Evolutionary conservation across 108 stramenopile genomes (phyloP).

Genomic region (Skeletonema tropicum): DNA sequence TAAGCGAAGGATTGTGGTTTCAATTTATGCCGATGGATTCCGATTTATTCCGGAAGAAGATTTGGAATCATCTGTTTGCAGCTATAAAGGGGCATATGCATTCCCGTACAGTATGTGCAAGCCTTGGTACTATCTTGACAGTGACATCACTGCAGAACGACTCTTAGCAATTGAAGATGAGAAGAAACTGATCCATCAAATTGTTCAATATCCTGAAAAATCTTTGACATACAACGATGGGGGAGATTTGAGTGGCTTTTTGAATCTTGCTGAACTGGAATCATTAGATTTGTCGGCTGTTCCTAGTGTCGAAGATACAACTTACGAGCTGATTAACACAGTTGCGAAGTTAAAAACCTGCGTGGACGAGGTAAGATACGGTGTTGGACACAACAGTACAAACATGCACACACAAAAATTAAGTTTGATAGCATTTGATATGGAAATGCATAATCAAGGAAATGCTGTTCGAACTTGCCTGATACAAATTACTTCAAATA

Average conservation of each 20-base stretch:
- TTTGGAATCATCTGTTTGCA: not conserved
- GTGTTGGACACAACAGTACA: slow-evolving; percentile 5
- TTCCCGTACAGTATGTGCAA: slow-evolving; percentile 37
- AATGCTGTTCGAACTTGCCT: slow-evolving; percentile 60
- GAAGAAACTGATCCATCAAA: slow-evolving; percentile 34
- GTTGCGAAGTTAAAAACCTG: slow-evolving; percentile 67
- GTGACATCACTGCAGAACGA: slow-evolving; percentile 8
- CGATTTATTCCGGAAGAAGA: slow-evolving; percentile 38
- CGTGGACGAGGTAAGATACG: slow-evolving; percentile 53
- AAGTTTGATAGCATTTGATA: slow-evolving; percentile 78
- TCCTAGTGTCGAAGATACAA: slow-evolving; percentile 40
- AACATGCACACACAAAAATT: not conserved
- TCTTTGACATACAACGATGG: slow-evolving; percentile 23
- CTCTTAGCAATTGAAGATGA: slow-evolving; percentile 20
- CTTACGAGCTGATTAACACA: slow-evolving; percentile 71
- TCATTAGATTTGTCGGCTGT: slow-evolving; percentile 52
- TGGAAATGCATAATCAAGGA: slow-evolving; percentile 70
- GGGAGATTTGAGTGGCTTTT: slow-evolving; percentile 41
- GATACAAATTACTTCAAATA: slow-evolving; percentile 70
- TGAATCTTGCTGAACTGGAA: slow-evolving; percentile 54
- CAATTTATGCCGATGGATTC: slow-evolving; percentile 67
- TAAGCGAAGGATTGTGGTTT: slow-evolving; percentile 53
- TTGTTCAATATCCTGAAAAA: slow-evolving; percentile 34
- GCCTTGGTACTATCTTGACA: slow-evolving; percentile 70
- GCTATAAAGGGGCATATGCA: not conserved